These are phyloP conservation scores for peach (Prunus persica) DNA, from an alignment of 306 rosid species.

Conservation along the genomic window Prunus_persica_NCBIv2 NC_034011.1:4877501-4878000, in stretches of 20 bases:
- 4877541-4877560: conserved; percentile 82
- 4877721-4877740: conserved; percentile 26
- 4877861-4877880: neutral
- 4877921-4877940: neutral
- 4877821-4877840: conserved; percentile 19
- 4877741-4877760: conserved; percentile 50
- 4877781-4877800: conserved; percentile 25
- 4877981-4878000: neutral
- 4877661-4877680: conserved; percentile 69
- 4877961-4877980: neutral
- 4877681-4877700: conserved; percentile 12
- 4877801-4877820: conserved; percentile 34
- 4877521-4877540: conserved; percentile 98
- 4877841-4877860: neutral
- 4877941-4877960: neutral
- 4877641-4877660: conserved; percentile 94
- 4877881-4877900: neutral
- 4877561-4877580: conserved; percentile 91
- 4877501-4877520: conserved; percentile 96
- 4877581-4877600: conserved; percentile 83
- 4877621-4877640: conserved; percentile 96
- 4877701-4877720: conserved; percentile 13
- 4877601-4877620: conserved; percentile 75
- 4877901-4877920: neutral
- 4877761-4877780: conserved; percentile 22